phyloP scores from a whole-genome alignment of 2,329 filamentous ascomycete genomes.

The Colletotrichum orchidophilum region DNA sequence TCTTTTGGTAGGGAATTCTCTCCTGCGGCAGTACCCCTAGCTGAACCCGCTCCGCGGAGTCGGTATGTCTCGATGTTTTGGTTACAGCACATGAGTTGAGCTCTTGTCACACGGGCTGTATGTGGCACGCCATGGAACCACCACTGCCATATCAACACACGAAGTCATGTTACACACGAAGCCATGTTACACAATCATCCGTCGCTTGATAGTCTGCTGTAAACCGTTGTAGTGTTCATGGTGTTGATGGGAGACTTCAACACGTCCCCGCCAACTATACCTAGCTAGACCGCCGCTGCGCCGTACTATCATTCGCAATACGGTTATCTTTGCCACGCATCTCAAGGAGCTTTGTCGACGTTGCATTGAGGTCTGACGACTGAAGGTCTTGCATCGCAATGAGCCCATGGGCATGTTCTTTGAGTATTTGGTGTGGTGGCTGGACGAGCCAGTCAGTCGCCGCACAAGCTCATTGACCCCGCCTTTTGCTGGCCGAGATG shows the following conservation, averaged over 20 bases:
- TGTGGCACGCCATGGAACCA: not conserved
- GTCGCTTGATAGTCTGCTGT: not conserved
- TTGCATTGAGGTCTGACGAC: not conserved
- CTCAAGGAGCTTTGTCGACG: not conserved
- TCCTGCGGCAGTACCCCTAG: not conserved
- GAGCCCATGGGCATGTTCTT: not conserved
- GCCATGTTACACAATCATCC: not conserved
- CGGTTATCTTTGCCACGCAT: not conserved
- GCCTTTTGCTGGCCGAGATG: not conserved
- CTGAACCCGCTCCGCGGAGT: not conserved
- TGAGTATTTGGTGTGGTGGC: not conserved
- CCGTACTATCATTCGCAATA: not conserved
- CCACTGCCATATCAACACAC: not conserved
- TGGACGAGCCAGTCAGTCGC: conserved; percentile 9
- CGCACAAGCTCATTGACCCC: conserved; percentile 8
- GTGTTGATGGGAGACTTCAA: too few species aligned
- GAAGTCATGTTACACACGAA: too few species aligned
- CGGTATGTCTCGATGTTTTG: not conserved
- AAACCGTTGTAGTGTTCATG: too few species aligned
- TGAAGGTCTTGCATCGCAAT: not conserved
- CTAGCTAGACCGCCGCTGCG: too few species aligned
- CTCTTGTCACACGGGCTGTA: not conserved
- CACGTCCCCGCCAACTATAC: not conserved
- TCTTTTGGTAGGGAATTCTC: not conserved
- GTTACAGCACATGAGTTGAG: not conserved